Evolutionary conservation across 305 asterid species (phyloP).

Genomic region (Fraxinus greggii): DNA sequence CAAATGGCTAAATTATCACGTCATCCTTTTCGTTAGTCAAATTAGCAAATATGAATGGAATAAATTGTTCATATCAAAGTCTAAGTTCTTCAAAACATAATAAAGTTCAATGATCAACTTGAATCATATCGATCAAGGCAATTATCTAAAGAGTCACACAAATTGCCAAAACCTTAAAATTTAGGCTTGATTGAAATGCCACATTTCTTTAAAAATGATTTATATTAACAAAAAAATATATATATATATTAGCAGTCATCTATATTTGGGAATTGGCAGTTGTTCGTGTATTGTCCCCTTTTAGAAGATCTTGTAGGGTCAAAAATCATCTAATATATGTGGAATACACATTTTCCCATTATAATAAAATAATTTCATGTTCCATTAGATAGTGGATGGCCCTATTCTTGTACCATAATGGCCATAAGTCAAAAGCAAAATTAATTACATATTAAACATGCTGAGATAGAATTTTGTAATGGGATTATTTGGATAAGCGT

Average conservation of each 20-base stretch:
- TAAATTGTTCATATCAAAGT: background rate
- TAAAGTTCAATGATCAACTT: background rate
- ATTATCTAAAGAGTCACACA: conserved; percentile 4
- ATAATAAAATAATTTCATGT: background rate
- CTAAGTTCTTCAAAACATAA: background rate
- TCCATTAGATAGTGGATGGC: background rate
- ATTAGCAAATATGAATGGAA: background rate
- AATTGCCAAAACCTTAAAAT: conserved; percentile 19
- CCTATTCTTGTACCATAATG: conserved; percentile 2
- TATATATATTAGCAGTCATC: background rate
- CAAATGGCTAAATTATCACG: background rate
- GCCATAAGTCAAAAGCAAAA: background rate
- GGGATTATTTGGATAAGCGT: conserved; percentile 17
- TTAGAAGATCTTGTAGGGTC: background rate
- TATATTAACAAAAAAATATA: too few relatives aligned
- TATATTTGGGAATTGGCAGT: background rate
- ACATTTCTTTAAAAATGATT: background rate
- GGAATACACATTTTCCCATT: background rate
- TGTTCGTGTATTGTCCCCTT: background rate
- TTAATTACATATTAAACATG: background rate
- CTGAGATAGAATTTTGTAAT: background rate
- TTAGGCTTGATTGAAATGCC: background rate
- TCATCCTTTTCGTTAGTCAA: background rate
- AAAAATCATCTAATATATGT: background rate
- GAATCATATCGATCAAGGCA: background rate